These are phyloP conservation scores for Psilocybe cyanescens DNA, from an alignment of 768 basidiomycete species.

Conservation along the genomic window DNA sequence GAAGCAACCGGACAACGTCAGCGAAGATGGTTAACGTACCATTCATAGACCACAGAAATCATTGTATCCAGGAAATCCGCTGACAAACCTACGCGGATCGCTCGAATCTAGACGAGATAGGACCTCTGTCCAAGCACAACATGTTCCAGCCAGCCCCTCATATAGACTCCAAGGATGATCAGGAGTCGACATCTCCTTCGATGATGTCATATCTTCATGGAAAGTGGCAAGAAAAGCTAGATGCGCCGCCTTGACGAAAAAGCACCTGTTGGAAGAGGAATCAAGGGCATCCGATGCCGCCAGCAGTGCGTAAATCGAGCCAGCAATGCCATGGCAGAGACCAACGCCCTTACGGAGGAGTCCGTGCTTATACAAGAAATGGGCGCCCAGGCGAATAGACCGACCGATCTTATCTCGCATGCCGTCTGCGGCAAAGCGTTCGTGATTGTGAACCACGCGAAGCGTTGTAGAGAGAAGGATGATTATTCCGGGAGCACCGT, in stretches of 20 bases:
- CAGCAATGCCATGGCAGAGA: slow-evolving; percentile 60
- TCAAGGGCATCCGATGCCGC: slow-evolving; percentile 46
- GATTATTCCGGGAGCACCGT: slow-evolving; percentile 56
- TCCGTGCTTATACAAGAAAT: slow-evolving; percentile 49
- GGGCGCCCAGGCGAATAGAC: slow-evolving; percentile 42
- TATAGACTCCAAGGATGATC: slow-evolving; percentile 62
- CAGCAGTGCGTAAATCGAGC: slow-evolving; percentile 56
- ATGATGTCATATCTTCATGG: slow-evolving; percentile 34
- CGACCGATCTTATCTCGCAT: slow-evolving; percentile 30
- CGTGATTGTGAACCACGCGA: slow-evolving; percentile 27
- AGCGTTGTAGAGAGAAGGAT: slow-evolving; percentile 50
- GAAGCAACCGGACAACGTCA: neutral
- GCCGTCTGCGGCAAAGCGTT: slow-evolving; percentile 22
- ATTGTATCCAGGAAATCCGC: slow-evolving; percentile 44
- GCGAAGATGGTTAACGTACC: neutral
- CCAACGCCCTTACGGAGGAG: slow-evolving; percentile 62
- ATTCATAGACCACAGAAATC: slow-evolving; percentile 29
- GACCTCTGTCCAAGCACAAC: slow-evolving; percentile 57
- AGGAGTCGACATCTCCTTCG: slow-evolving; percentile 47
- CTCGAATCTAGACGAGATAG: slow-evolving; percentile 31
- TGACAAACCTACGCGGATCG: slow-evolving; percentile 13
- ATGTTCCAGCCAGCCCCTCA: slow-evolving; percentile 62
- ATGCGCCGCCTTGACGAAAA: slow-evolving; percentile 47
- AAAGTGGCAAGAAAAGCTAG: slow-evolving; percentile 48
- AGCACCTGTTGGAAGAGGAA: slow-evolving; percentile 19